Percentiles rank a stretch among this genome's conserved stretches.
These are phyloP conservation scores for Aspergillus viridinutans DNA, from an alignment of 2,329 filamentous ascomycete genomes.

Conservation along the genomic window DNA sequence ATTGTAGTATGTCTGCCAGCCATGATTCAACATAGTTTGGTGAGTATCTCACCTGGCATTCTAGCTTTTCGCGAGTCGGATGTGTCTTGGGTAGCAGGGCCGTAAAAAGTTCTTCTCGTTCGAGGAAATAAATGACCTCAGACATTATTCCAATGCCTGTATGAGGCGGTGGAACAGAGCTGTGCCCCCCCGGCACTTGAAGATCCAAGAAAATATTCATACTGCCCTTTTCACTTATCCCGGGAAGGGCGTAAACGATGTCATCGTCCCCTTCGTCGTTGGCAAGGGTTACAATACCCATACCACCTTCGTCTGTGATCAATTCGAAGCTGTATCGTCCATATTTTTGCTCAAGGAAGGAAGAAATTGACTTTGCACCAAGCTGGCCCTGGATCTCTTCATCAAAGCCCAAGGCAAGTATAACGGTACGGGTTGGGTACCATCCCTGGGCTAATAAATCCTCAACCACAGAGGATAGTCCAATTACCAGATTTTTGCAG, in stretches of 20 bases:
- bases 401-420: conserved; percentile 62
- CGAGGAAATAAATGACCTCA: conserved; percentile 63
- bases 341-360: conserved; percentile 49
- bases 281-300: conserved; percentile 48
- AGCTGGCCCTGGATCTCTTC: conserved; percentile 59
- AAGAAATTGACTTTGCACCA: conserved; percentile 53
- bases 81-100: conserved; percentile 49
- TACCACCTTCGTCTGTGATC: conserved; percentile 60
- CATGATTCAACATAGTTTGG: conserved; percentile 44
- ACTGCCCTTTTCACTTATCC: conserved; percentile 61
- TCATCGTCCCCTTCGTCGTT: conserved; percentile 18
- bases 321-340: conserved; percentile 57
- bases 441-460: conserved; percentile 50
- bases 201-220: conserved; percentile 57
- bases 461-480: conserved; percentile 52
- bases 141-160: conserved; percentile 66
- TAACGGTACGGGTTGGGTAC: conserved; percentile 52
- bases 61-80: conserved; percentile 53
- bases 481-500: conserved; percentile 55
- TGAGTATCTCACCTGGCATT: conserved; percentile 56
- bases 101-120: conserved; percentile 51
- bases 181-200: conserved; percentile 57
- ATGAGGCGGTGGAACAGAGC: conserved; percentile 57
- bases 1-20: conserved; percentile 41
- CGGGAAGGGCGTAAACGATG: conserved; percentile 53